Conservation (phyloP, 352 stramenopile genomes). For the Pythium aristosporum region DNA sequence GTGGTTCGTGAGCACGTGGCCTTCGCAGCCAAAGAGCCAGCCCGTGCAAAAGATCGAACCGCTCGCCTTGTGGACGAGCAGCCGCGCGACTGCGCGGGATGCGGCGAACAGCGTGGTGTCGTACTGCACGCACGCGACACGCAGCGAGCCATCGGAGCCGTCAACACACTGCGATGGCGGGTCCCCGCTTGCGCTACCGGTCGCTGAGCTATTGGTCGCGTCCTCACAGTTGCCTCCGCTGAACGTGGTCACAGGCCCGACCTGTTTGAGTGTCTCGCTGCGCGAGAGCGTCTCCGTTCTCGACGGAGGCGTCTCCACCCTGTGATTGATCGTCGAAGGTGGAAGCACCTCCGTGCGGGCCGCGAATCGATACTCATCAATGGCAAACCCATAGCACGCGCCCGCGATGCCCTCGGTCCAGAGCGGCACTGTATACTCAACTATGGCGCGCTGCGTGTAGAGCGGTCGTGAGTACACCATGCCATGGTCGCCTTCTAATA, state of each 20-base stretch:
- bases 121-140: slow-evolving; percentile 30
- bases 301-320: too few species aligned
- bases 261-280: not conserved
- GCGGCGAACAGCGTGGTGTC: slow-evolving; percentile 19
- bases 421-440: slow-evolving; percentile 24
- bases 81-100: slow-evolving; percentile 31
- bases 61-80: slow-evolving; percentile 44
- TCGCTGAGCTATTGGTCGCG: not conserved
- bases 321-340: not conserved
- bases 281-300: not conserved
- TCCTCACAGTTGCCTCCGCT: not conserved
- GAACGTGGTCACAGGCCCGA: not conserved
- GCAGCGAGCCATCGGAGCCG: slow-evolving; percentile 14
- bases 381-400: slow-evolving; percentile 34
- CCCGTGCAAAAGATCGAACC: slow-evolving; percentile 52
- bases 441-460: slow-evolving; percentile 1
- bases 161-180: not conserved
- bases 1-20: slow-evolving; percentile 57
- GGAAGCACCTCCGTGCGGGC: not conserved
- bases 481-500: not conserved
- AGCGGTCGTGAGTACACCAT: slow-evolving; percentile 29
- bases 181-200: not conserved
- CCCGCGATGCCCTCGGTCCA: not conserved
- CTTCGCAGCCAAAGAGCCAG: slow-evolving; percentile 51
- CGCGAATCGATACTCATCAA: slow-evolving; percentile 38